Conservation (phyloP, 805 yeast species). For the Lipomyces yamadae region DNA sequence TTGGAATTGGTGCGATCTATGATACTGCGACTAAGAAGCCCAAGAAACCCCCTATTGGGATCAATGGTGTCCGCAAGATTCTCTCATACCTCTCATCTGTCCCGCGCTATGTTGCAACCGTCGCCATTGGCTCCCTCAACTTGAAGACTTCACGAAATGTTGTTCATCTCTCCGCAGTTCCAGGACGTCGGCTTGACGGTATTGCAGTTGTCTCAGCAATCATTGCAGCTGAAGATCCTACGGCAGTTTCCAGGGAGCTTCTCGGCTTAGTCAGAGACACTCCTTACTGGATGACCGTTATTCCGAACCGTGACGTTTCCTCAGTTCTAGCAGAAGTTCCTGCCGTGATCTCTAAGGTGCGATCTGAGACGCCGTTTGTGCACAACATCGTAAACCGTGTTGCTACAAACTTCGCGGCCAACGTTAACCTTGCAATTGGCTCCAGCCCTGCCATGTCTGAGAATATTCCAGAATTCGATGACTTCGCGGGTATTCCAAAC, state of each 20-base stretch:
- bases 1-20: constrained; percentile 83
- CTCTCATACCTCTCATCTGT: constrained; percentile 44
- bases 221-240: constrained; percentile 66
- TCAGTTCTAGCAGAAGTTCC: constrained; percentile 37
- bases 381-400: constrained; percentile 90
- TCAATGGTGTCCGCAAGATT: constrained; percentile 64
- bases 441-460: constrained; percentile 92
- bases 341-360: constrained; percentile 41
- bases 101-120: constrained; percentile 54
- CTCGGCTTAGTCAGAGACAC: constrained; percentile 44
- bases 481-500: constrained; percentile 61
- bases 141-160: constrained; percentile 64
- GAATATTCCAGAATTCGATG: constrained; percentile 65
- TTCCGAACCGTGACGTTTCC: constrained; percentile 18
- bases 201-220: constrained; percentile 87
- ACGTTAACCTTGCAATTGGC: constrained; percentile 80
- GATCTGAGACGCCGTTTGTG: constrained; percentile 59
- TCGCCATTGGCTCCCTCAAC: constrained; percentile 81
- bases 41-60: constrained; percentile 65
- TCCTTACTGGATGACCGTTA: constrained; percentile 38
- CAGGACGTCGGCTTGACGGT: constrained; percentile 63
- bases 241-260: constrained; percentile 53
- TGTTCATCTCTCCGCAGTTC: constrained; percentile 52
- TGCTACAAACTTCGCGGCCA: constrained; percentile 87
- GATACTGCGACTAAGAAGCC: constrained; percentile 73